Evolutionary conservation across 106 monocot genomes (phyloP), one percentile per base, ranked within the genome.

Genomic region (Allium sativum): DNA sequence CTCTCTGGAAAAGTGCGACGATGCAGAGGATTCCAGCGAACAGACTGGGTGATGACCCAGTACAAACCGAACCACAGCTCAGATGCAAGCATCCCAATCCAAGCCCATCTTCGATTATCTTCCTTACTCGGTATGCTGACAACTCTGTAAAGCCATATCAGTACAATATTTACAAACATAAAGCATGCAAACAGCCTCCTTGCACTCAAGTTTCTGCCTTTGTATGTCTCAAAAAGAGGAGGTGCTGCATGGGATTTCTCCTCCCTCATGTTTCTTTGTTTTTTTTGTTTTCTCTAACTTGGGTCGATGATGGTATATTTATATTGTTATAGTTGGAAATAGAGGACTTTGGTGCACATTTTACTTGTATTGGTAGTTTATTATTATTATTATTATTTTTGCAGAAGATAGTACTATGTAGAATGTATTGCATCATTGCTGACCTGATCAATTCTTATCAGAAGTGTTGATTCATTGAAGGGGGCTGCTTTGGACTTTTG

Each of bases 41-140:
- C 65, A 18, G 85, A 85, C 43, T 70, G 79, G 8, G 76, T 79
- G 50, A 89, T 44, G 21, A 85, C 40, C 84, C 85, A 85, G 62
- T 89, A 81, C 68, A 84, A 65, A 4, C 71, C 78, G 61, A 73
- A 89, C 89, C 81, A 84, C 6, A 89, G 54, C 72, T 89, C 89
- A 21, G 84, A 72, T 6, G 68, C 67, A n/a, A 74, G 56, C 59
- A 89, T 40, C 41, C 78, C 84, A n/a, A 76, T 52, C 88, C 84
- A 84, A 16, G 72, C 70, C 84, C 72, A 76, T 68, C 81, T 67
- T 42, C 71, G 65, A 3, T 44, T 60, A 10, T 57, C 76, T 45
- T 54, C 83, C 13, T 40, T 64, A 3, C 6, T 47, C 11, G 71
- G 79, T 7, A 81, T 11, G 44, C 69, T 61, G 19, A 50, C 19